Base-by-base conservation (phyloP, 805 yeast species). In the Grigorovia humatica region DNA sequence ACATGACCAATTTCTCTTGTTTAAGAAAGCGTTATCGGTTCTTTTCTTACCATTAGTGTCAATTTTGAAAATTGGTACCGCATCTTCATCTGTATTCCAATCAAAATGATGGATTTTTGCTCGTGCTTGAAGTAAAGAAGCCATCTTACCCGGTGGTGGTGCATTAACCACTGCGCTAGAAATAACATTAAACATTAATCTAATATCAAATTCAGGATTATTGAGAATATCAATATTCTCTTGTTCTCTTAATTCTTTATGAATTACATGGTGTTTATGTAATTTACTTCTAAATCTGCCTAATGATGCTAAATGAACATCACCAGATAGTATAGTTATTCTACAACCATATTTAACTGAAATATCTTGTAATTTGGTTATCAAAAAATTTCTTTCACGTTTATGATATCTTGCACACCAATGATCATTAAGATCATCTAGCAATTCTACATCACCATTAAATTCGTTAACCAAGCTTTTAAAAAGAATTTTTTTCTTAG, bases 341-440 rank as follows among this genome's bases (percentile, higher is more conserved):
- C 99, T 75, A 4, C 85, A 80, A 4, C 83, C 83, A 56, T 76
- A 65, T 32, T 69, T 59, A 35, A 85, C 76, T 2, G 91, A 88
- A 60, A 89, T 80, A 45, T 77, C 77, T 55, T 82, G 80, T 46
- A 91, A 71, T 54, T 72, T 72, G 43, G 73, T 74, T 55, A 90
- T 70, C 43, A 91, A 73, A 57, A 65, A 63, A 67, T 91, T 91
- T 54, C 99, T 78, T 69, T 91, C 99, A 48, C 69, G 68, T 66
- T 91, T 93, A 70, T 91, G 99, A 65, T 83, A 78, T 53, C 76
- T 76, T 3, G 96, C 83, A 66, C 97, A 89, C 99, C 99, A 91
- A 70, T 91, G 98, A 65, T 91, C 99, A 63, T 89, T 83, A 67
- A 93, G 74, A 66, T 91, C 98, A 64, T 93, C 98, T 57, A 93